Base-by-base conservation (phyloP, 2,329 filamentous ascomycete species). In the Aurifilum marmelostoma region DNA sequence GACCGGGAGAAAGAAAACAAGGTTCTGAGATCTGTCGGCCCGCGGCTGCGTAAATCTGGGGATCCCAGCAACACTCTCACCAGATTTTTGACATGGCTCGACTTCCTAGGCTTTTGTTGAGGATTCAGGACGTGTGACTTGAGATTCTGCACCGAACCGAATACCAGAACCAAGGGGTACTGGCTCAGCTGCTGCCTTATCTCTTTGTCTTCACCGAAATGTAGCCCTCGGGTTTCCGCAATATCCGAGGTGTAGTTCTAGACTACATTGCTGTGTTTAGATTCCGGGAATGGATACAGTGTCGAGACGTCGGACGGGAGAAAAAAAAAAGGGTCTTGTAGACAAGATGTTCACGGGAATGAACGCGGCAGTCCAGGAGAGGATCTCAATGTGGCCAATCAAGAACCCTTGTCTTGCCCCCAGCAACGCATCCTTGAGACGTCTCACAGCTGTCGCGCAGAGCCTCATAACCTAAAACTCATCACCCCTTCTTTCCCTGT, bases 381-480 rank as follows among this genome's bases (percentile, higher is more conserved):
- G 62, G 27, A 43, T 61, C 37, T 21, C 52, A 43, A 24, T 8
- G 24, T 56, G 52, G 47, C 69, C 65, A 71, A 69, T 69, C 29
- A 11, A 24, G 11, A 11, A 29, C 59, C 69, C 67, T 58, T 63
- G 63, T 37, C 18, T 24, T 21, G 34, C 12, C 69, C 56, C 69
- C 67, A 56, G 63, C 39, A 32, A 39, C 52, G 59, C 63, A 70
- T 60, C 66, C 66, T 59, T 68, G 66, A 71, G 67, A 71, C 67
- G 69, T 71, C 69, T 71, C 69, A 70, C 60, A 67, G 67, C 62
- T 27, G 69, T 68, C 59, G 66, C 69, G 66, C 69, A 71, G 69
- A 71, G 67, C 69, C 69, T 66, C 69, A 71, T 56, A 41, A 64
- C 61, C 21, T 66, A 47, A 66, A 63, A 39, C 54, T 50, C 11